Evolutionary conservation across 1,284 basidiomycete species (phyloP), one percentile per base, ranked within the genome.

Genomic region (Mycena citricolor): DNA sequence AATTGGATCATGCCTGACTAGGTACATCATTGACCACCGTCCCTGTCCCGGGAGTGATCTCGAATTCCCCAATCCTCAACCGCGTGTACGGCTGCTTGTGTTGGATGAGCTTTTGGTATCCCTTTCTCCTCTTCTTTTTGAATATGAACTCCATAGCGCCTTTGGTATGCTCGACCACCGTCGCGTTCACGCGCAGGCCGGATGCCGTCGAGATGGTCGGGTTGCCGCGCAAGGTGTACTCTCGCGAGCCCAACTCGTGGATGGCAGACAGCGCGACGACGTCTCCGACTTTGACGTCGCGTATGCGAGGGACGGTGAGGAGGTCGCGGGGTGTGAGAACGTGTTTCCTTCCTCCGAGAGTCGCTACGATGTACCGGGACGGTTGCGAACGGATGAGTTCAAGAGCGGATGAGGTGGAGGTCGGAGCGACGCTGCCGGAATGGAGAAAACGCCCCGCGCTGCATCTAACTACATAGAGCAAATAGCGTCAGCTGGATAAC

Each of bases 91-190:
- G 85, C 66, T 94, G 92, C 69, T 97, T 97, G 66, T 94, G 88
- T 61, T 81, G 77, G 56, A 75, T 75, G 7, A 73, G 75, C 58
- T 74, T 76, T 58, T 74, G 73, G 71, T 98, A 98, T 12, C 94
- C 94, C 74, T 98, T 98, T 81, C 95, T 85, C 66, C 93, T 74
- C 76, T 98, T 99, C 76, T 94, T 95, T 73, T 97, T 97, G 66
- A 94, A 79, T 42, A 92, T 89, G 54, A 76, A 78, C 67, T 95
- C 90, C 84, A 98, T 85, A 37, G 79, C 79, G 13, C 91, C 90
- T 67, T 94, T 97, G 26, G 95, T 98, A 63, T 99, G 94, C 67
- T 99, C 95, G 34, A 98, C 71, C 11, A 99, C 93, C 13, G 93
- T 95, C 16, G 93, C 86, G 51, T 86, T 75, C 31, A 94, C 86